phyloP scores from a whole-genome alignment of 495 filamentous ascomycete genomes.

The Melanomma pulvis-pyrius region DNA sequence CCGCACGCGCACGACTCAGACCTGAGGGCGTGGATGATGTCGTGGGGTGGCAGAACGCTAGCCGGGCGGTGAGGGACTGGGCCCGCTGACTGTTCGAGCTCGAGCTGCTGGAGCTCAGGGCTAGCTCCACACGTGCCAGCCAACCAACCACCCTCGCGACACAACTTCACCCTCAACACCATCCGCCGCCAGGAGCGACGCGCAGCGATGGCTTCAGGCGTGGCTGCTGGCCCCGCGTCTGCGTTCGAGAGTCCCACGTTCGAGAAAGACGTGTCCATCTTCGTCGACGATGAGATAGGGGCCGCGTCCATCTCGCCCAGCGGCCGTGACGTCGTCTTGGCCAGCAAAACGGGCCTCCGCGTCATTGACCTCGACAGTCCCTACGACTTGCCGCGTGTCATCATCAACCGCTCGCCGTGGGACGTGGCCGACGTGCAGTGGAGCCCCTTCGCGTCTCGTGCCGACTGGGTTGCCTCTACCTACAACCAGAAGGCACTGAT shows the following conservation, averaged over 20 bases:
- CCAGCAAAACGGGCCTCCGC: constrained; percentile 79
- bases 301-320: constrained; percentile 88
- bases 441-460: constrained; percentile 87
- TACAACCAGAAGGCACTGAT: constrained; percentile 94
- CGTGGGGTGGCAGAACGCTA: not conserved
- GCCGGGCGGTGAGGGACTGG: not conserved
- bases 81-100: not conserved
- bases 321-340: constrained; percentile 88
- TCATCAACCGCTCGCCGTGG: constrained; percentile 88
- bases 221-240: constrained; percentile 46
- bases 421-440: constrained; percentile 98
- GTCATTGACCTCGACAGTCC: constrained; percentile 94
- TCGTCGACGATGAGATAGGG: constrained; percentile 75
- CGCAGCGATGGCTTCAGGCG: constrained; percentile 2
- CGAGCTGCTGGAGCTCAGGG: too few relatives aligned
- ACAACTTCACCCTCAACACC: not conserved
- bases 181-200: not conserved
- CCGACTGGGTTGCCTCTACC: constrained; percentile 92
- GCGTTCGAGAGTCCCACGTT: constrained; percentile 87
- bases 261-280: constrained; percentile 78
- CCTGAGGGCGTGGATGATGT: constrained; percentile 3
- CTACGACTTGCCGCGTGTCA: constrained; percentile 82
- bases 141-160: not conserved
- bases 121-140: not conserved
- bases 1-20: not conserved